Conservation (phyloP, 352 stramenopile species). For the Thraustotheca clavata region DNA sequence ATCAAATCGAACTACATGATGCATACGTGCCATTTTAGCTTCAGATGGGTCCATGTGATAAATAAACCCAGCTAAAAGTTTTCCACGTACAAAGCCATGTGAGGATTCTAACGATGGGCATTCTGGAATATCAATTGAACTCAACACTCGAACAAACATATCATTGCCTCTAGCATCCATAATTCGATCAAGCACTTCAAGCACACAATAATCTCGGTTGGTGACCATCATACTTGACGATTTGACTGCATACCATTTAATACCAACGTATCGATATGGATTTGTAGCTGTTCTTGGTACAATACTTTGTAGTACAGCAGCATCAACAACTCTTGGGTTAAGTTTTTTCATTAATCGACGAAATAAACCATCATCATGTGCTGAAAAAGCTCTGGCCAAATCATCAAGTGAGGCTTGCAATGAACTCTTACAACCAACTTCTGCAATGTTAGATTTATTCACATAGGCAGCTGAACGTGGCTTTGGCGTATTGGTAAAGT, state of each 20-base stretch:
- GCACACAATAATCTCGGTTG: constrained; percentile 77
- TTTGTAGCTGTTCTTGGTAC: constrained; percentile 58
- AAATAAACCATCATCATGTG: constrained; percentile 73
- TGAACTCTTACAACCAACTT: constrained; percentile 63
- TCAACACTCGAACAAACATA: constrained; percentile 75
- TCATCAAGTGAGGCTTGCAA: constrained; percentile 64
- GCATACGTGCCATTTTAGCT: constrained; percentile 53
- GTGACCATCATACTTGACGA: constrained; percentile 72
- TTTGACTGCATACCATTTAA: constrained; percentile 84
- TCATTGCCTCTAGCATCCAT: constrained; percentile 73
- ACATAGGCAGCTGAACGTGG: constrained; percentile 33
- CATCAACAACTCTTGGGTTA: constrained; percentile 69
- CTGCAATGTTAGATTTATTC: constrained; percentile 70
- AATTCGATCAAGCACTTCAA: constrained; percentile 83
- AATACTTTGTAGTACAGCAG: constrained; percentile 66
- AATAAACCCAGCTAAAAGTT: constrained; percentile 69
- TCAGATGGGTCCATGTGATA: constrained; percentile 68
- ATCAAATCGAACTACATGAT: constrained; percentile 73
- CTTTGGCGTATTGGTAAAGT: constrained; percentile 52
- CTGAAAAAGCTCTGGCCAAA: constrained; percentile 61
- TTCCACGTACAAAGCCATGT: constrained; percentile 75
- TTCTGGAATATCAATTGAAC: constrained; percentile 71
- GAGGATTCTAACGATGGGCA: constrained; percentile 80
- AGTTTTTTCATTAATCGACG: constrained; percentile 73
- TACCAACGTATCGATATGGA: constrained; percentile 76